Conservation (phyloP, 257 asterid species). For the Thymus quinquecostatus region DNA sequence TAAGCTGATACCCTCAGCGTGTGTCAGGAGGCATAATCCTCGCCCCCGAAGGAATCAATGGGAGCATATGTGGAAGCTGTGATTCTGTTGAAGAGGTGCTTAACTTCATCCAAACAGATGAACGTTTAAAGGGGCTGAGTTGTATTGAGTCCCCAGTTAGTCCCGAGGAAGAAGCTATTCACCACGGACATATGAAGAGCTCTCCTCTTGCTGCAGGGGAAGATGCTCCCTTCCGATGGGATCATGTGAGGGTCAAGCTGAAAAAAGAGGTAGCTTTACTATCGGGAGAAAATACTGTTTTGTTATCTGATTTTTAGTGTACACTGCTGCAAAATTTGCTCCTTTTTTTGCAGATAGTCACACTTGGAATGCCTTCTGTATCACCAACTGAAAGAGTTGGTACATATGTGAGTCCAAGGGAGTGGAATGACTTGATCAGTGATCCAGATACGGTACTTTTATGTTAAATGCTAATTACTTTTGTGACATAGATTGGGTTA, state of each 20-base stretch:
- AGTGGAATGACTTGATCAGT: slow-evolving; percentile 82
- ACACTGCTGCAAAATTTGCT: slow-evolving; percentile 13
- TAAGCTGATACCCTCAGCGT: slow-evolving; percentile 81
- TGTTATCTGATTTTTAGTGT: slow-evolving; percentile 5
- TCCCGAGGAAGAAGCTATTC: slow-evolving; percentile 98
- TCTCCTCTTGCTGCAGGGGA: slow-evolving; percentile 99
- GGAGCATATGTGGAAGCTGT: slow-evolving; percentile 87
- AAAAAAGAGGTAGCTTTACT: slow-evolving; percentile 78
- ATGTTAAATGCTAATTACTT: slow-evolving; percentile 19
- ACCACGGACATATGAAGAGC: slow-evolving; percentile 79
- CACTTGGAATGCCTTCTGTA: slow-evolving; percentile 94
- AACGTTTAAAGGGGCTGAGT: slow-evolving; percentile 72
- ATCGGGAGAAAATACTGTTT: slow-evolving; percentile 12
- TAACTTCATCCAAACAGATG: slow-evolving; percentile 69
- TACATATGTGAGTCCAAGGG: slow-evolving; percentile 72
- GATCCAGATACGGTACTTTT: slow-evolving; percentile 72
- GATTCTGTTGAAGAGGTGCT: slow-evolving; percentile 75
- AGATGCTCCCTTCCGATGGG: slow-evolving; percentile 99
- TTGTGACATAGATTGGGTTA: background rate
- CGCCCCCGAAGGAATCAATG: slow-evolving; percentile 98
- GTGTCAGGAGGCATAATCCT: slow-evolving; percentile 99
- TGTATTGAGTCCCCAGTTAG: slow-evolving; percentile 92
- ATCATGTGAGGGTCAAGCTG: slow-evolving; percentile 95
- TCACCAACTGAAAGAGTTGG: slow-evolving; percentile 94
- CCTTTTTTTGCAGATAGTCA: slow-evolving; percentile 67